phyloP scores from a whole-genome alignment of 495 filamentous ascomycete genomes.

The Daldinia grandis region DNA sequence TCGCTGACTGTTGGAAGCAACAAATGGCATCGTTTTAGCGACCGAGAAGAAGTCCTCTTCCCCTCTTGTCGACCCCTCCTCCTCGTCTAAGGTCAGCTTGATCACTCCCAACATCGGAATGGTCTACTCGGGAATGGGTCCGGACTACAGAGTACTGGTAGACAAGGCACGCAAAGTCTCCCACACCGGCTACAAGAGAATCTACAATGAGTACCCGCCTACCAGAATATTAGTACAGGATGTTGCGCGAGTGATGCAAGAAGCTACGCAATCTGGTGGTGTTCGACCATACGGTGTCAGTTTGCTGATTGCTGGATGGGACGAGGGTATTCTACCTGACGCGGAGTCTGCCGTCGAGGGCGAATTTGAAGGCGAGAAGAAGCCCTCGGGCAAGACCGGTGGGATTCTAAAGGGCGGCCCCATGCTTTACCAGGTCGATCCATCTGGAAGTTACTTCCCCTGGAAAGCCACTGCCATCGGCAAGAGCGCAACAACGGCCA shows the following conservation, averaged over 20 bases:
- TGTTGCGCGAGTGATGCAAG: constrained; percentile 96
- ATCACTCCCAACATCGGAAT: constrained; percentile 99
- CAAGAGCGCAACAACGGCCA: constrained; percentile 96
- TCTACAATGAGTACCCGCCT: constrained; percentile 99
- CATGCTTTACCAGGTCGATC: constrained; percentile 98
- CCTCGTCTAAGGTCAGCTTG: constrained; percentile 95
- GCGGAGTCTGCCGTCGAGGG: constrained; percentile 53
- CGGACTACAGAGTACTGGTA: constrained; percentile 96
- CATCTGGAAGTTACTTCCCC: constrained; percentile 94
- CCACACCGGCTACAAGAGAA: constrained; percentile 99
- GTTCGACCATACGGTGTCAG: constrained; percentile 98
- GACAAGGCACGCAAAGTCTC: constrained; percentile 98
- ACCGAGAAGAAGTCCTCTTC: constrained; percentile 99
- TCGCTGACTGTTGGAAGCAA: constrained; percentile 64
- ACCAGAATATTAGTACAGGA: constrained; percentile 99
- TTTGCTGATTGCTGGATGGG: constrained; percentile 95
- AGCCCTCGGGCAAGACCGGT: constrained; percentile 82
- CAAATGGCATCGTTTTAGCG: constrained; percentile 97
- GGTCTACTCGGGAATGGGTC: constrained; percentile 99
- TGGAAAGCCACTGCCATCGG: constrained; percentile 99
- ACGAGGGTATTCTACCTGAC: constrained; percentile 92
- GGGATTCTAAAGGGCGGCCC: constrained; percentile 95
- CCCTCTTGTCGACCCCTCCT: constrained; percentile 90
- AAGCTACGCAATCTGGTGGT: constrained; percentile 97
- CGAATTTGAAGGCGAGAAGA: constrained; percentile 68